Base-by-base conservation (phyloP, 495 filamentous ascomycete species). In the Haplographium delicatum region DNA sequence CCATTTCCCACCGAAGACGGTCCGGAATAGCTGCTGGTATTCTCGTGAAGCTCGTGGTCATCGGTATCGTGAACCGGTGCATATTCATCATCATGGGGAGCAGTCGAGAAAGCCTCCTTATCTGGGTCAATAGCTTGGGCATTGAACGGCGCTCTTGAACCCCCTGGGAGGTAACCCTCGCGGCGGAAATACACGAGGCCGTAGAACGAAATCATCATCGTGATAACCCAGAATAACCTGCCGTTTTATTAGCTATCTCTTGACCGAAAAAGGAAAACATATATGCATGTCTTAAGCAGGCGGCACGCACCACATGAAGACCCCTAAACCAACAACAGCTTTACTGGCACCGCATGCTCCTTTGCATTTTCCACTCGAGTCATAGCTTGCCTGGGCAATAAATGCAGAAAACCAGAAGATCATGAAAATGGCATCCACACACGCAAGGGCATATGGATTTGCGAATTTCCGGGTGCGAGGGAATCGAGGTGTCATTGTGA, bases 371-470 rank as follows among this genome's bases (percentile, higher is more conserved):
- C 68, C 68, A 26, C 68, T 69, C 1, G 72, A 69, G 58, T 80
- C 75, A 47, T 71, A 97, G 1, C 79, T 74, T 1, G 87, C 86
- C 34, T 95, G 76, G 34, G 82, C 76, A 4, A 88, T 76, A 68
- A 90, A 93, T 0, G 83, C 90, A 6, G 83, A 80, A 51, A 96
- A 81, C 90, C 90, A 97, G 57, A 95, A 69, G 35, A 96, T 66
- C 34, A 79, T 68, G 63, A 84, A 91, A 24, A 91, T 43, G 3
- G 72, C 67, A 62, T 97, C 91, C 38, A 94, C 68, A 4, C 73
- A 74, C 16, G 84, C 78, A 66, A 95, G 88, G 44, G 79, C 89
- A 63, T 93, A 90, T 8, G 88, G 84, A 56, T 95, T 83, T 38
- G 86, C 86, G 54, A 90, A 80, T 58, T 81, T 83, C 24, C 79